phyloP scores from a whole-genome alignment of 2,329 filamentous ascomycete genomes.

The Davidsoniella virescens region DNA sequence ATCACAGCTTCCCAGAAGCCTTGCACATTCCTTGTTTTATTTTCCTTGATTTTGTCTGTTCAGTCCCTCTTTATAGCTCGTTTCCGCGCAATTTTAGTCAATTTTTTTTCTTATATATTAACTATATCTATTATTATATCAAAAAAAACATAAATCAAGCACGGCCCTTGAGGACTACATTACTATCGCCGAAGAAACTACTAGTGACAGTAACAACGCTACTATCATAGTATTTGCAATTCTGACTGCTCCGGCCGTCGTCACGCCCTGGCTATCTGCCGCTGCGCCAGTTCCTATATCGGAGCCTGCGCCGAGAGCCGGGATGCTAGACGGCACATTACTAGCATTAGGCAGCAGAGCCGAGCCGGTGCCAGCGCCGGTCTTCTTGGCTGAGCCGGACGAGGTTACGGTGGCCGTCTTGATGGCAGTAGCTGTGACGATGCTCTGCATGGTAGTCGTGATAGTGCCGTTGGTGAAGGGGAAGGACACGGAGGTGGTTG shows the following conservation, averaged over 20 bases:
- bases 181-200: neutral
- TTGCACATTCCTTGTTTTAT: too few species aligned
- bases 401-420: constrained; percentile 7
- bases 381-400: neutral
- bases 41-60: too few species aligned
- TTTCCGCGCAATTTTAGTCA: too few species aligned
- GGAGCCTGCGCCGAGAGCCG: constrained; percentile 5
- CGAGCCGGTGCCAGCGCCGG: neutral
- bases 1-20: neutral
- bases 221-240: neutral
- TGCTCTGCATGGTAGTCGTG: neutral
- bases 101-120: too few species aligned
- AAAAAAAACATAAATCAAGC: too few species aligned
- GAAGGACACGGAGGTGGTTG: neutral
- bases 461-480: constrained; percentile 3
- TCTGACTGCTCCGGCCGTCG: neutral
- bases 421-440: constrained; percentile 8
- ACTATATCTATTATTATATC: too few species aligned
- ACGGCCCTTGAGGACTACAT: too few species aligned
- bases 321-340: constrained; percentile 10
- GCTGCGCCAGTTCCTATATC: neutral
- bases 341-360: constrained; percentile 3
- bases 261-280: neutral
- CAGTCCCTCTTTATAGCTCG: too few species aligned
- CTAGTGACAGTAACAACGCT: neutral